Conservation (phyloP, 2,329 filamentous ascomycete species). For the Rhynchosporium secalis region DNA sequence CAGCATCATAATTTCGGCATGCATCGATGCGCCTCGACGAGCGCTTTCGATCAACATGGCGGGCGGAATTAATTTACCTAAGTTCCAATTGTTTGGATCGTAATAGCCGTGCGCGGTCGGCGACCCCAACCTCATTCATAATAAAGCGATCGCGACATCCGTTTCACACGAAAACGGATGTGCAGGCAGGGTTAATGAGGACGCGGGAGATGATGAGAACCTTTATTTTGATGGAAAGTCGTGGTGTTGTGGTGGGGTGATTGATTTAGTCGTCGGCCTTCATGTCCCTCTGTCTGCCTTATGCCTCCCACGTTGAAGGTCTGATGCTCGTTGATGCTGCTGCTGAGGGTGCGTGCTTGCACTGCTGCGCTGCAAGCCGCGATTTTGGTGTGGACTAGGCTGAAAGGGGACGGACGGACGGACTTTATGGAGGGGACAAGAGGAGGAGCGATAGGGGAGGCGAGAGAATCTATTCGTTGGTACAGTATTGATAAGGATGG, state of each 20-base stretch:
- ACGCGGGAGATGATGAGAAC: conserved; percentile 37
- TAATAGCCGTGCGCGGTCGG: conserved; percentile 66
- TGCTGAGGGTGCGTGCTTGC: too few relatives aligned
- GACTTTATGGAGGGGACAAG: too few relatives aligned
- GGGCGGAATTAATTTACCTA: conserved; percentile 50
- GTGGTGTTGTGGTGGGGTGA: conserved; percentile 32
- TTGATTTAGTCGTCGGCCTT: conserved; percentile 29
- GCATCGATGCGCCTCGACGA: conserved; percentile 29
- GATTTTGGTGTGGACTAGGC: neutral
- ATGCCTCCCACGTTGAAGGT: neutral
- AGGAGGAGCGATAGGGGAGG: neutral
- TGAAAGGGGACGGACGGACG: neutral
- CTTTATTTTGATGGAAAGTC: conserved; percentile 33
- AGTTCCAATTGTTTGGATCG: conserved; percentile 63
- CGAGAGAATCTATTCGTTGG: neutral
- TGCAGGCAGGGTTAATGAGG: conserved; percentile 42
- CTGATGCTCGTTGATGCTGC: neutral
- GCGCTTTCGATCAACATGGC: conserved; percentile 30
- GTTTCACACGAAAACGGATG: conserved; percentile 65
- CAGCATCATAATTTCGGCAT: conserved; percentile 34
- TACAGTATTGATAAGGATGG: neutral
- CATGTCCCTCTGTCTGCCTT: conserved; percentile 15
- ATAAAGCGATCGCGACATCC: conserved; percentile 68
- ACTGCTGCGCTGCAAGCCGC: neutral
- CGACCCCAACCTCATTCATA: conserved; percentile 70